phyloP scores from a whole-genome alignment of 2,329 filamentous ascomycete species.

The Bipolaris oryzae region DNA sequence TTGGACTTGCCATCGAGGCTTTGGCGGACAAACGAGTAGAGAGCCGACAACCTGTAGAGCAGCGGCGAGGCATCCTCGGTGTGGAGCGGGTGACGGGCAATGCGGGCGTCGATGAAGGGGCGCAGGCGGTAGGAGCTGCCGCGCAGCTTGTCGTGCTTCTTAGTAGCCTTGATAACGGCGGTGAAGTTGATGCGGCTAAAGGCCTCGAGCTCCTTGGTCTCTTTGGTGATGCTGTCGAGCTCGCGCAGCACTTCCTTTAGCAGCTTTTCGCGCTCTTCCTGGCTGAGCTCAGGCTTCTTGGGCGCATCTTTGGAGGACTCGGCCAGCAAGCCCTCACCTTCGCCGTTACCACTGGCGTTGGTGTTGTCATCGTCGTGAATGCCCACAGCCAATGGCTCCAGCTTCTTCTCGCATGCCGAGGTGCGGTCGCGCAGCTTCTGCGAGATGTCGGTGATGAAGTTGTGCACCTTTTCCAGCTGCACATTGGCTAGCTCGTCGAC shows the following conservation, averaged over 20 bases:
- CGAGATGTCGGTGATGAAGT: constrained; percentile 84
- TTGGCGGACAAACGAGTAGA: constrained; percentile 94
- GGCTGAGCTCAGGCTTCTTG: constrained; percentile 37
- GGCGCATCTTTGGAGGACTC: constrained; percentile 24
- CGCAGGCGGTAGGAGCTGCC: constrained; percentile 85
- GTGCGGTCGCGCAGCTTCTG: constrained; percentile 81
- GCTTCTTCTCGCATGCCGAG: constrained; percentile 68
- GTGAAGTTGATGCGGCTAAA: constrained; percentile 98
- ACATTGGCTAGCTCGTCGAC: constrained; percentile 94
- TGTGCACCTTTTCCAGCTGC: constrained; percentile 92
- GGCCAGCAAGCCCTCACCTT: constrained; percentile 22
- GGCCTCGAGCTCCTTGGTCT: constrained; percentile 91
- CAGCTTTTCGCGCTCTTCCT: constrained; percentile 56
- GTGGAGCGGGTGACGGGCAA: constrained; percentile 91
- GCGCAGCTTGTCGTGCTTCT: constrained; percentile 97
- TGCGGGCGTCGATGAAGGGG: constrained; percentile 86
- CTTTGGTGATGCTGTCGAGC: constrained; percentile 85
- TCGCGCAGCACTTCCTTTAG: constrained; percentile 77
- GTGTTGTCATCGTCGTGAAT: constrained; percentile 32
- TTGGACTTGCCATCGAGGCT: constrained; percentile 68
- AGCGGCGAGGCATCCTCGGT: constrained; percentile 91
- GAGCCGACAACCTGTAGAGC: constrained; percentile 84
- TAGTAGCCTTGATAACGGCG: constrained; percentile 95
- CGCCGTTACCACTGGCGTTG: constrained; percentile 10
- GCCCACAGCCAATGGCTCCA: constrained; percentile 63